A percentile compares a stretch with the other conserved stretches of the same genome.
Conservation (phyloP, 371 early-diverging fungal species). For the Saksenaea vasiformis region DNA sequence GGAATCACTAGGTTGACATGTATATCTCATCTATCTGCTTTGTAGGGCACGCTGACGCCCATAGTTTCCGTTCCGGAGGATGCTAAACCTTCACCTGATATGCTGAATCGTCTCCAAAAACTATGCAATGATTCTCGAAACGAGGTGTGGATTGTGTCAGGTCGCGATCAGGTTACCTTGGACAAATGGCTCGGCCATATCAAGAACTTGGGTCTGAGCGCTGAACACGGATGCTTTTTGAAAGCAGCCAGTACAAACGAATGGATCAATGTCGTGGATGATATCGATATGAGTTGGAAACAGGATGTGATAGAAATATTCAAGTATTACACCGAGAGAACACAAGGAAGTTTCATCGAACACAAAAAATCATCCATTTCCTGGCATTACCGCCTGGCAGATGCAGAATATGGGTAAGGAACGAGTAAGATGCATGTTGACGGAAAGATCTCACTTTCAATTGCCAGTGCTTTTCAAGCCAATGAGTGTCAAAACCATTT, state of each 20-base stretch:
- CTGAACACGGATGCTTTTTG: slow-evolving; percentile 71
- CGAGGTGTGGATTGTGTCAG: slow-evolving; percentile 87
- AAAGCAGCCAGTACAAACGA: slow-evolving; percentile 44
- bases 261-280: slow-evolving; percentile 75
- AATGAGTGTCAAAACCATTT: slow-evolving; percentile 90
- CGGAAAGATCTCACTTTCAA: slow-evolving; percentile 3
- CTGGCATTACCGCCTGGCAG: slow-evolving; percentile 91
- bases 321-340: slow-evolving; percentile 88
- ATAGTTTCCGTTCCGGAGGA: slow-evolving; percentile 65
- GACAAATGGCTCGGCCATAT: slow-evolving; percentile 86
- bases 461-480: slow-evolving; percentile 68
- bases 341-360: slow-evolving; percentile 85
- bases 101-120: slow-evolving; percentile 54
- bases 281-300: slow-evolving; percentile 86
- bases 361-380: slow-evolving; percentile 84
- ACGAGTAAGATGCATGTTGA: background rate
- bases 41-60: slow-evolving; percentile 42
- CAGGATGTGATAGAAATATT: slow-evolving; percentile 85
- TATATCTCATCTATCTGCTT: background rate
- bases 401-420: slow-evolving; percentile 65
- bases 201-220: slow-evolving; percentile 78
- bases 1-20: background rate
- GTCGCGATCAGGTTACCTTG: slow-evolving; percentile 78
- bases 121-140: slow-evolving; percentile 75
- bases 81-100: slow-evolving; percentile 61